Evolutionary conservation across 2,329 filamentous ascomycete species (phyloP).

Genomic region (Mycocentrospora acerina): DNA sequence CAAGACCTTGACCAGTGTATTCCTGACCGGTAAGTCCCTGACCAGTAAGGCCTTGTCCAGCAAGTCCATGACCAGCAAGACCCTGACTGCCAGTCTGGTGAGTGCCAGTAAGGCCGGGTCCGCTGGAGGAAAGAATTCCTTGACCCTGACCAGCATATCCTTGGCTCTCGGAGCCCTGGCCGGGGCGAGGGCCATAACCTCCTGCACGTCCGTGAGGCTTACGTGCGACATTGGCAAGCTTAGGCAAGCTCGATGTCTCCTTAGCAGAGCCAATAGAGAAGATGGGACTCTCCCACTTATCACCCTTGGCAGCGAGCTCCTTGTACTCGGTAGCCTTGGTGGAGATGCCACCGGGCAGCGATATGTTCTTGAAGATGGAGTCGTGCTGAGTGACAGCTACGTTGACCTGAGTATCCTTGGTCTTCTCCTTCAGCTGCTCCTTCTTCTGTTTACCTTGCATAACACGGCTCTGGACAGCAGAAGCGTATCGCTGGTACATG

Average conservation of each 20-base stretch:
- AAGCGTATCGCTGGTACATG: conserved; percentile 83
- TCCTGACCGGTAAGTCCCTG: conserved; percentile 1
- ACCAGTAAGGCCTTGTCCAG: conserved; percentile 9
- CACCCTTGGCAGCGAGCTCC: conserved; percentile 81
- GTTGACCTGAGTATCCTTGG: conserved; percentile 73
- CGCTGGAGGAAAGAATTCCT: too few species aligned
- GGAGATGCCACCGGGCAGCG: conserved; percentile 83
- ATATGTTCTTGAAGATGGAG: conserved; percentile 86
- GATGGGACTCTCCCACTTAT: conserved; percentile 91
- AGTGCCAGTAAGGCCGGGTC: background rate
- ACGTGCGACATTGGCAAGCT: conserved; percentile 54
- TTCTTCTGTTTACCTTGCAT: conserved; percentile 78
- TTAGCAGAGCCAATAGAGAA: conserved; percentile 82
- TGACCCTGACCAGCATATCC: conserved; percentile 7
- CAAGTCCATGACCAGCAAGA: conserved; percentile 5
- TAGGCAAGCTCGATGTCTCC: conserved; percentile 71
- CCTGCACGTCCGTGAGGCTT: conserved; percentile 57
- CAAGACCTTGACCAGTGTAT: conserved; percentile 2
- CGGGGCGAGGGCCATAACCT: conserved; percentile 29
- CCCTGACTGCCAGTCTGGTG: conserved; percentile 3
- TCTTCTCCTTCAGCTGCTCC: conserved; percentile 50
- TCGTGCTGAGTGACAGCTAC: conserved; percentile 84
- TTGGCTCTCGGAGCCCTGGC: conserved; percentile 12
- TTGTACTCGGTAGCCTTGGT: conserved; percentile 93
- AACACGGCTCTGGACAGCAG: conserved; percentile 71